Evolutionary conservation across 2,329 filamentous ascomycete species (phyloP).

Genomic region (Cladophialophora carrionii): DNA sequence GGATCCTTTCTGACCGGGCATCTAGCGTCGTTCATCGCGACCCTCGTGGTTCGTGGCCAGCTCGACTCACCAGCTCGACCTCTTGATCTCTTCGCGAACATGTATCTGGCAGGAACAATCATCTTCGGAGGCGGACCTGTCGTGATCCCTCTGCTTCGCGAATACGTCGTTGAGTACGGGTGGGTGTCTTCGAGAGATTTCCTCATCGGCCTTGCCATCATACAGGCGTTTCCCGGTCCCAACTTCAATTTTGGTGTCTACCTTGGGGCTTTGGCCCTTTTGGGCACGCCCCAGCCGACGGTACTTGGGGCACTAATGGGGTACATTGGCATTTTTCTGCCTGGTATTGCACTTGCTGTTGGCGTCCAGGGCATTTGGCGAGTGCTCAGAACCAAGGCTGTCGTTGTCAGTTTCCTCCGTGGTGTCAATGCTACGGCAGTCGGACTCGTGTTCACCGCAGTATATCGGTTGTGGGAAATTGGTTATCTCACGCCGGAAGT

Average conservation of each 20-base stretch:
- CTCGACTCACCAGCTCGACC: conserved; percentile 50
- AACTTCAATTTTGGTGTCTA: conserved; percentile 59
- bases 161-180: conserved; percentile 65
- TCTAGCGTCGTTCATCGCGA: conserved; percentile 57
- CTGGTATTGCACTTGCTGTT: conserved; percentile 51
- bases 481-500: conserved; percentile 60
- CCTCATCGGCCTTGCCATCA: conserved; percentile 71
- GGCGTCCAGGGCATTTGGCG: conserved; percentile 58
- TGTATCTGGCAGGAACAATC: conserved; percentile 73
- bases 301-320: conserved; percentile 57
- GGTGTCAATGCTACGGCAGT: conserved; percentile 65
- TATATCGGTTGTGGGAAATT: conserved; percentile 66
- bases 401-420: conserved; percentile 56
- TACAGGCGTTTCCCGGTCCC: conserved; percentile 67
- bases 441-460: conserved; percentile 65
- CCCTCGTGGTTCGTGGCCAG: conserved; percentile 48
- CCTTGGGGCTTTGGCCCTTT: conserved; percentile 57
- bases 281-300: conserved; percentile 44
- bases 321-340: conserved; percentile 58
- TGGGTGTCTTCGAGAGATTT: conserved; percentile 74
- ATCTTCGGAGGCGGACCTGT: conserved; percentile 68
- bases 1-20: not conserved
- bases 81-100: conserved; percentile 69
- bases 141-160: conserved; percentile 65
- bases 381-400: conserved; percentile 51